These are phyloP conservation scores for Saccharomycopsis olivae DNA, from an alignment of 805 yeast genomes.

Conservation along the genomic window DNA sequence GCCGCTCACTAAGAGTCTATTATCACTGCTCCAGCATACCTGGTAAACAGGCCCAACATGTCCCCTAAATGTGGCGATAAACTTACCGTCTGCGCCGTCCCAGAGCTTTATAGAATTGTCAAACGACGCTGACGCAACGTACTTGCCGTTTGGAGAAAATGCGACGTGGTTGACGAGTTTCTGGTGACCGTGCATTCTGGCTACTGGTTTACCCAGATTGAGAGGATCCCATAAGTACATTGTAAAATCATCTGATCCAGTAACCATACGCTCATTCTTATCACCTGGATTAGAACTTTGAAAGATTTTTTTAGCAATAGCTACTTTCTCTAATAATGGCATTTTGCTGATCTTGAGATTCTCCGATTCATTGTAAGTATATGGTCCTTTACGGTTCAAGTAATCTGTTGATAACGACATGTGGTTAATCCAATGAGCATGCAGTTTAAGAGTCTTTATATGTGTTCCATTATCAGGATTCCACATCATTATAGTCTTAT, in stretches of 20 bases:
- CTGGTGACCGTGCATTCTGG: conserved; percentile 96
- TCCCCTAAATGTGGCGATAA: conserved; percentile 83
- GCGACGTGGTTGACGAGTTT: conserved; percentile 92
- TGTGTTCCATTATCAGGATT: conserved; percentile 69
- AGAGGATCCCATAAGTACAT: conserved; percentile 96
- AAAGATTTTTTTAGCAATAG: conserved; percentile 49
- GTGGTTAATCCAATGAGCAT: conserved; percentile 98
- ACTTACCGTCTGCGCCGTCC: conserved; percentile 92
- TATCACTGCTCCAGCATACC: conserved; percentile 96
- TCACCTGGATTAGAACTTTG: conserved; percentile 38
- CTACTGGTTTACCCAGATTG: conserved; percentile 68
- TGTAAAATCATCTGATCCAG: conserved; percentile 95
- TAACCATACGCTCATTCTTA: conserved; percentile 63
- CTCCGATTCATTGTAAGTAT: conserved; percentile 33
- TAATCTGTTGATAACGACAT: conserved; percentile 85
- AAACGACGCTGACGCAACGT: conserved; percentile 84
- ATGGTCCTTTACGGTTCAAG: conserved; percentile 68
- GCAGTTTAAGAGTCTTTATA: conserved; percentile 69
- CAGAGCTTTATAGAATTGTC: conserved; percentile 92
- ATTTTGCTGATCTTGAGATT: conserved; percentile 21
- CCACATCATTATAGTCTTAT: conserved; percentile 90
- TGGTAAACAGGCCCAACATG: conserved; percentile 98
- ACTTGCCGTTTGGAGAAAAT: conserved; percentile 91
- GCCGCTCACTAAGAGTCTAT: conserved; percentile 81
- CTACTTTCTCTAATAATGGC: conserved; percentile 42